A percentile compares a stretch with the other conserved stretches of the same genome.
These are phyloP conservation scores for Xylariaceae sp. DNA, from an alignment of 2,329 filamentous ascomycete species.

Conservation along the genomic window DNA sequence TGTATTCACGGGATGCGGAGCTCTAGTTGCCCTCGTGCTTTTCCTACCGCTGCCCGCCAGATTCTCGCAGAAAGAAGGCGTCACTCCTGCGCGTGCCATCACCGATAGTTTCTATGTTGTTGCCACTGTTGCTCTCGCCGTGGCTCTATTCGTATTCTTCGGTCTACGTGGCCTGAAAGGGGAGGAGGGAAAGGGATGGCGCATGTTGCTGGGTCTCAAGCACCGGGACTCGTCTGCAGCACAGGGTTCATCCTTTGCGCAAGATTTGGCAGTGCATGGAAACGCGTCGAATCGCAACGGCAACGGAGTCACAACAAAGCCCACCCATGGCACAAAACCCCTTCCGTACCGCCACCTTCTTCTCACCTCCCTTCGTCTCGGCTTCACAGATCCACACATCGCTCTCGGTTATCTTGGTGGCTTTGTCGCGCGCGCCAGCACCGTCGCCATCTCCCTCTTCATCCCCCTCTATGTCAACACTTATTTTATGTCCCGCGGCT, in stretches of 20 bases:
- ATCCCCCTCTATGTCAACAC: slow-evolving; percentile 90
- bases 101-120: slow-evolving; percentile 86
- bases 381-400: slow-evolving; percentile 70
- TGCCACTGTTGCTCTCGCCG: slow-evolving; percentile 61
- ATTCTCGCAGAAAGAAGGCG: slow-evolving; percentile 66
- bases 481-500: slow-evolving; percentile 76
- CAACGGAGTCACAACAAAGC: background rate
- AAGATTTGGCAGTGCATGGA: background rate
- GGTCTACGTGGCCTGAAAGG: slow-evolving; percentile 65
- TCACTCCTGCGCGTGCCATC: slow-evolving; percentile 68
- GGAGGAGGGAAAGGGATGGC: slow-evolving; percentile 73
- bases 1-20: slow-evolving; percentile 86
- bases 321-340: slow-evolving; percentile 23
- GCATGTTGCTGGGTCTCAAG: slow-evolving; percentile 45
- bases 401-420: slow-evolving; percentile 86
- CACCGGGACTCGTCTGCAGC: background rate
- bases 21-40: slow-evolving; percentile 71
- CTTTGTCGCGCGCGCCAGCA: slow-evolving; percentile 90
- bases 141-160: slow-evolving; percentile 71
- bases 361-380: slow-evolving; percentile 60
- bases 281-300: background rate
- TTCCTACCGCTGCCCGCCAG: slow-evolving; percentile 84
- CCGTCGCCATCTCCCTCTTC: slow-evolving; percentile 91
- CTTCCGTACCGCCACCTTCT: slow-evolving; percentile 57
- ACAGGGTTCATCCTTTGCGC: background rate